Evolutionary conservation across 23 red algal genomes (phyloP).

Genomic region (Gracilaria vermiculophylla): DNA sequence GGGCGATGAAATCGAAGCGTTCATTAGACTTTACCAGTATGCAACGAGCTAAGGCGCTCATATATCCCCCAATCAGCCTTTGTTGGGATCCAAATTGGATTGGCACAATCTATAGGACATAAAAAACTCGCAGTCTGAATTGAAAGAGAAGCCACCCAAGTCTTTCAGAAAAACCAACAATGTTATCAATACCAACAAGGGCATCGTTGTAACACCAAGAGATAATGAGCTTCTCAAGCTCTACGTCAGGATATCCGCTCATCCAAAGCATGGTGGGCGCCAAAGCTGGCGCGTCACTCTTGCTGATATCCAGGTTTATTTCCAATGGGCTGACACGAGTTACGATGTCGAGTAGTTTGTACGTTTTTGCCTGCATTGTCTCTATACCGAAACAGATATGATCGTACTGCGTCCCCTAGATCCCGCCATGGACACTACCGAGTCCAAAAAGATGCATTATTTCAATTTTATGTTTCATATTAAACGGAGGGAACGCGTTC

Average conservation of each 20-base stretch:
- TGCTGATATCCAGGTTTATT: neutral
- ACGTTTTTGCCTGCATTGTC: conserved; percentile 11
- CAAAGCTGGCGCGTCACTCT: neutral
- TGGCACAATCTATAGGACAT: neutral
- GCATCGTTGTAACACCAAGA: conserved; percentile 9
- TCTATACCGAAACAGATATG: conserved; percentile 1
- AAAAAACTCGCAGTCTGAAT: neutral
- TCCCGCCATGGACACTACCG: neutral
- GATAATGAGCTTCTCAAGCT: neutral
- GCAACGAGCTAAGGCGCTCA: neutral
- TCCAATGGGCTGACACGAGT: neutral
- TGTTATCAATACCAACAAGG: neutral
- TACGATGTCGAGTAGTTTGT: neutral
- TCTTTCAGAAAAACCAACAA: neutral
- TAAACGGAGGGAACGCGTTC: neutral
- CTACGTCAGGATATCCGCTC: conserved; percentile 6
- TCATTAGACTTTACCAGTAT: neutral
- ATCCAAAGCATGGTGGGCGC: conserved; percentile 12
- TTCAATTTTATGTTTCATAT: conserved; percentile 17
- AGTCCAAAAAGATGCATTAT: neutral
- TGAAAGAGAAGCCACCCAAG: neutral
- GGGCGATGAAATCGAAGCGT: neutral
- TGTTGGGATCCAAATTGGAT: neutral
- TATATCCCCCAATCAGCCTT: neutral
- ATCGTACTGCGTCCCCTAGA: conserved; percentile 19